Conservation (phyloP, 1,139 yeast genomes). For the Protomyces lactucae-debilis region DNA sequence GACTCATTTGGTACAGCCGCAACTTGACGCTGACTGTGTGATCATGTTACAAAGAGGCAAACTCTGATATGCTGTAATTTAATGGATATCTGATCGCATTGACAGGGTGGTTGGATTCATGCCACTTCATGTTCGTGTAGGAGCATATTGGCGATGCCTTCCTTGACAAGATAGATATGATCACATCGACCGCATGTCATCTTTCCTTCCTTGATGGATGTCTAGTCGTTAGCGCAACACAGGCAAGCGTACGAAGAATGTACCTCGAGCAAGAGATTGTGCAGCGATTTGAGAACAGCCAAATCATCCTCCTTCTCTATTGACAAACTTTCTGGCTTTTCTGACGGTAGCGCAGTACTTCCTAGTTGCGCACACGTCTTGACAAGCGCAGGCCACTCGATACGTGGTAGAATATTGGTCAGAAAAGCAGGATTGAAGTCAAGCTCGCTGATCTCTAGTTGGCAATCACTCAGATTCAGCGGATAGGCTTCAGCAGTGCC, state of each 20-base stretch:
- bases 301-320: constrained; percentile 50
- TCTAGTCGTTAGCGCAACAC: constrained; percentile 37
- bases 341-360: constrained; percentile 57
- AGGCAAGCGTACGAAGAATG: constrained; percentile 31
- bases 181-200: constrained; percentile 84
- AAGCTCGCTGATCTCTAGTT: constrained; percentile 68
- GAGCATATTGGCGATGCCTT: constrained; percentile 87
- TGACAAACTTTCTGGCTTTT: constrained; percentile 58
- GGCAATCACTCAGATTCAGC: constrained; percentile 63
- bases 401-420: constrained; percentile 66
- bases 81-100: too few relatives aligned
- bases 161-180: constrained; percentile 83
- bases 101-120: background rate
- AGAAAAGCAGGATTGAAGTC: constrained; percentile 83
- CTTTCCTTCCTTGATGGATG: constrained; percentile 79
- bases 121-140: constrained; percentile 70
- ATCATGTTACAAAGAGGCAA: background rate
- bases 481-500: constrained; percentile 76
- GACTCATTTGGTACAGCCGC: constrained; percentile 19
- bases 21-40: constrained; percentile 1
- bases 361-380: constrained; percentile 74
- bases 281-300: constrained; percentile 66
- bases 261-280: constrained; percentile 62
- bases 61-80: too few relatives aligned
- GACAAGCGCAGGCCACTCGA: constrained; percentile 82